Evolutionary conservation across 129 eudicot species (phyloP).

Genomic region (Deinandra increscens): DNA sequence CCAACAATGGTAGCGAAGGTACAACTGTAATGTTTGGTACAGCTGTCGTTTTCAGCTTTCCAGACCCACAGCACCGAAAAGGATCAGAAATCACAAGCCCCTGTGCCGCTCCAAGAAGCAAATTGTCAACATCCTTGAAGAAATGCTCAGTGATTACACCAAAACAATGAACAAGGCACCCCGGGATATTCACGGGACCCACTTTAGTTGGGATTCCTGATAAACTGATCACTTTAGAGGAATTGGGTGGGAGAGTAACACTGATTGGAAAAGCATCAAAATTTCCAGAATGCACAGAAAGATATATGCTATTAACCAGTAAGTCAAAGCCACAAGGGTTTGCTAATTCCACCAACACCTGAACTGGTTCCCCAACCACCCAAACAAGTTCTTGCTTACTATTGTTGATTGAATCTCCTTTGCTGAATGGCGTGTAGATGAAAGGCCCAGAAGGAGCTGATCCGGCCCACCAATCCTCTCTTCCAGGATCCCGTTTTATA

Average conservation of each 20-base stretch:
- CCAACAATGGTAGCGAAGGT: constrained; percentile 80
- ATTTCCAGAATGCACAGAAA: constrained; percentile 74
- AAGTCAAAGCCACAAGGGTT: constrained; percentile 94
- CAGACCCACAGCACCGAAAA: constrained; percentile 85
- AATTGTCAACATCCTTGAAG: constrained; percentile 87
- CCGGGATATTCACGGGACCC: constrained; percentile 76
- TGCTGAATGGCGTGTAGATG: constrained; percentile 95
- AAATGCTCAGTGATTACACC: constrained; percentile 89
- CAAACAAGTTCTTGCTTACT: constrained; percentile 80
- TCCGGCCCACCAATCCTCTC: constrained; percentile 98
- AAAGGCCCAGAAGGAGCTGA: constrained; percentile 98
- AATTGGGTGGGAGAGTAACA: constrained; percentile 80
- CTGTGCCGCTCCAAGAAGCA: constrained; percentile 89
- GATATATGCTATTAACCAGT: constrained; percentile 83
- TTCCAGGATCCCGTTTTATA: constrained; percentile 61
- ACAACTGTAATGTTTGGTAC: constrained; percentile 77
- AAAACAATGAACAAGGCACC: constrained; percentile 92
- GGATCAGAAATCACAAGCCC: constrained; percentile 98
- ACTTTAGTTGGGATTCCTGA: constrained; percentile 91
- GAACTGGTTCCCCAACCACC: constrained; percentile 97
- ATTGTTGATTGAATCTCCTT: constrained; percentile 62
- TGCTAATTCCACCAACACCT: constrained; percentile 88
- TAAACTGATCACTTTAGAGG: constrained; percentile 80
- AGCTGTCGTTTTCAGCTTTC: constrained; percentile 55
- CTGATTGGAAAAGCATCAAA: constrained; percentile 90